Evolutionary conservation across 2,329 filamentous ascomycete species (phyloP).

Genomic region (Stylonectria norvegica): DNA sequence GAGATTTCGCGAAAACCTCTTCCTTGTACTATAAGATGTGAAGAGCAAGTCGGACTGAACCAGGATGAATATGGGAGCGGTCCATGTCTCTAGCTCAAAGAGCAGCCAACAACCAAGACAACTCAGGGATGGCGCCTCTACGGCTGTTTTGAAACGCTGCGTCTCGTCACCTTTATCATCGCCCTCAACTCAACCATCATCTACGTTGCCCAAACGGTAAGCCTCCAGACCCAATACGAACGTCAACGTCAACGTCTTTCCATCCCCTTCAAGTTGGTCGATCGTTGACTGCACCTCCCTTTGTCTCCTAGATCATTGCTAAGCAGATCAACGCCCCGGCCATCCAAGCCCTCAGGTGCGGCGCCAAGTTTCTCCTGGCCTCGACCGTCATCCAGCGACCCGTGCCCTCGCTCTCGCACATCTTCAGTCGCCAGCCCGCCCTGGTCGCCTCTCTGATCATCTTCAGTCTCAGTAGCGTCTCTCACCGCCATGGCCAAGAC

Average conservation of each 20-base stretch:
- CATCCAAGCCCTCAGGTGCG: constrained; percentile 25
- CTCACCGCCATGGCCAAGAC: constrained; percentile 20
- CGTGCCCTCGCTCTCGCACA: constrained; percentile 23
- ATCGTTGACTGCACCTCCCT: too few species aligned
- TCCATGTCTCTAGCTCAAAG: constrained; percentile 4
- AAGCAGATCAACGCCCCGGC: constrained; percentile 20
- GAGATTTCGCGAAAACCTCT: too few species aligned
- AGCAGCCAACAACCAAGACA: not conserved
- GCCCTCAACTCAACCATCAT: constrained; percentile 26
- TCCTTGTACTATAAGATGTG: too few species aligned
- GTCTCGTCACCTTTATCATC: constrained; percentile 22
- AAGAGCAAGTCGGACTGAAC: too few species aligned
- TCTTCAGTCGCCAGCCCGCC: constrained; percentile 20
- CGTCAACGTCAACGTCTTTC: too few species aligned
- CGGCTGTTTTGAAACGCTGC: constrained; percentile 22
- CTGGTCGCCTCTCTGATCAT: constrained; percentile 17
- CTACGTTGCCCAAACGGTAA: constrained; percentile 21
- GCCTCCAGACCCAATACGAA: too few species aligned
- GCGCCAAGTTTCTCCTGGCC: constrained; percentile 23
- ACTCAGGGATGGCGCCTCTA: constrained; percentile 19
- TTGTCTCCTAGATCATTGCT: constrained; percentile 17
- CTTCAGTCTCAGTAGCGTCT: constrained; percentile 20
- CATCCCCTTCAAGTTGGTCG: too few species aligned
- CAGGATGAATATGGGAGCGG: not conserved
- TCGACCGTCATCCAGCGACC: constrained; percentile 23